phyloP scores from a whole-genome alignment of 108 stramenopile species.

The Seminavis robusta region DNA sequence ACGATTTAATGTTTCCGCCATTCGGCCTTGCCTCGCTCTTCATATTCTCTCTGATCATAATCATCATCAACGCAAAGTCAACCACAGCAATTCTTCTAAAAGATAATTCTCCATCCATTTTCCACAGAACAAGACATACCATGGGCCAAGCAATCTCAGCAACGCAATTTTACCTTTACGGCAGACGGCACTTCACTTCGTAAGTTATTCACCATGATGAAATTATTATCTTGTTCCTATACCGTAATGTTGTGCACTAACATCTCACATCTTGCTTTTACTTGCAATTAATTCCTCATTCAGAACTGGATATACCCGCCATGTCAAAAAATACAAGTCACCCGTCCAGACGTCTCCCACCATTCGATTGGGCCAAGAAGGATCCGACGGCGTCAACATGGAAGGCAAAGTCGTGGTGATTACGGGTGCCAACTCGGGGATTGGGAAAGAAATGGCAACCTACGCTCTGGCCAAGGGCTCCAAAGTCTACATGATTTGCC shows the following conservation, averaged over 20 bases:
- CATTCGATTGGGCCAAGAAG: conserved; percentile 24
- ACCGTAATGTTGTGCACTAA: background rate
- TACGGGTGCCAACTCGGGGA: conserved; percentile 86
- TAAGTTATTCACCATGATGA: conserved; percentile 9
- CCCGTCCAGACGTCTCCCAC: conserved; percentile 54
- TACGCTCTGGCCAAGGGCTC: conserved; percentile 82
- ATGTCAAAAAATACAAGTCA: conserved; percentile 53
- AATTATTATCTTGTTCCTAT: background rate
- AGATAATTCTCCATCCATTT: too few species aligned
- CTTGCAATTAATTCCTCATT: background rate
- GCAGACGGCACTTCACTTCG: conserved; percentile 73
- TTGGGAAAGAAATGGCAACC: conserved; percentile 84
- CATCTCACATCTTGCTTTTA: background rate
- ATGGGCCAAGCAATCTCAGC: conserved; percentile 49
- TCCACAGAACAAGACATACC: too few species aligned
- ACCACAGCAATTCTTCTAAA: too few species aligned
- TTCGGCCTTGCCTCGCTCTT: too few species aligned
- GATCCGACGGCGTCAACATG: conserved; percentile 66
- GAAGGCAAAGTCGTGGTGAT: conserved; percentile 70
- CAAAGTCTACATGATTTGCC: conserved; percentile 88
- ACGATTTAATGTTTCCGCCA: too few species aligned
- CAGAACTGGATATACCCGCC: conserved; percentile 69
- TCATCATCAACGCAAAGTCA: too few species aligned
- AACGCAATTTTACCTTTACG: conserved; percentile 74
- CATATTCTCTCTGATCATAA: too few species aligned